Conservation (phyloP, 345 rosid species). For the Rhodomyrtus tomentosa region DNA sequence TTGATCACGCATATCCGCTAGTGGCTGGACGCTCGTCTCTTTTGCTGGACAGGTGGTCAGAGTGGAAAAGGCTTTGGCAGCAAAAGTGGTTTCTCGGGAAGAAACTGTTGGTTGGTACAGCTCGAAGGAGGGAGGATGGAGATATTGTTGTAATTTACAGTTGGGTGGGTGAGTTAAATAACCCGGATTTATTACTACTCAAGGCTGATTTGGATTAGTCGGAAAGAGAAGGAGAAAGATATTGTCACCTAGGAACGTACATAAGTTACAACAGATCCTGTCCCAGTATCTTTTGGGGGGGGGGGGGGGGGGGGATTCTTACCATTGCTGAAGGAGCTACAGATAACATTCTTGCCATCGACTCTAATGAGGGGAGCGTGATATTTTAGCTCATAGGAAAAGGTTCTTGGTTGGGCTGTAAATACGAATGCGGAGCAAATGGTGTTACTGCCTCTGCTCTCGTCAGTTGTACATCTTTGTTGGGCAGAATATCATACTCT, state of each 20-base stretch:
- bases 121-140: background rate
- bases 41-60: constrained; percentile 13
- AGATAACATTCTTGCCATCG: constrained; percentile 20
- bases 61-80: constrained; percentile 19
- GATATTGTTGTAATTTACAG: constrained; percentile 12
- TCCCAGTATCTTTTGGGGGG: background rate
- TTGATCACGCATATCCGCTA: constrained; percentile 25
- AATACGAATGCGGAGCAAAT: constrained; percentile 15
- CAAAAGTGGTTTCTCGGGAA: constrained; percentile 7
- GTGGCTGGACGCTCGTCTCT: constrained; percentile 19
- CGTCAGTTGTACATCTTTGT: background rate
- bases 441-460: background rate
- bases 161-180: background rate
- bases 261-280: constrained; percentile 7
- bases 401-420: constrained; percentile 18
- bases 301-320: no score
- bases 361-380: constrained; percentile 1
- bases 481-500: constrained; percentile 1
- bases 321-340: constrained; percentile 4
- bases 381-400: constrained; percentile 7
- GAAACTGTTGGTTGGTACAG: constrained; percentile 10
- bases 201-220: background rate
- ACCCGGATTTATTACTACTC: background rate
- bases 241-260: background rate
- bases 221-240: background rate